These are phyloP conservation scores for Kodamaea jinghongensis DNA, from an alignment of 805 yeast species.

Conservation along the genomic window DNA sequence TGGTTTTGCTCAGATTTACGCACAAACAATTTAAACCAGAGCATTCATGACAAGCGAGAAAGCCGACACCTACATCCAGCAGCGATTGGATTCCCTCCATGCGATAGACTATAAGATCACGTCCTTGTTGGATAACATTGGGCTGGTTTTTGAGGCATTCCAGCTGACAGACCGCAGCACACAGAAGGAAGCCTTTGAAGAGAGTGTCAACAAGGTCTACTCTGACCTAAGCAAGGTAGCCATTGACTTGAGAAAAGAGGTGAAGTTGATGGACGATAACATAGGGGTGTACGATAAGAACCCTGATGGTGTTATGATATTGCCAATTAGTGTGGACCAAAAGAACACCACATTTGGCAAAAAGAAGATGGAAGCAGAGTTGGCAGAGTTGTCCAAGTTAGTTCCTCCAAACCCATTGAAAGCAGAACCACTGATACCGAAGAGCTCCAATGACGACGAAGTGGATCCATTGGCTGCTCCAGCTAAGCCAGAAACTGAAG, in stretches of 20 bases:
- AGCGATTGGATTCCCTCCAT: constrained; percentile 50
- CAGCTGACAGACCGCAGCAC: constrained; percentile 26
- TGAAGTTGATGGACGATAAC: constrained; percentile 60
- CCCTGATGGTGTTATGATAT: constrained; percentile 47
- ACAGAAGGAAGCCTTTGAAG: constrained; percentile 39
- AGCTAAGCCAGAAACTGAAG: background rate
- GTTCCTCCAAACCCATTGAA: constrained; percentile 4
- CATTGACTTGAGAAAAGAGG: constrained; percentile 60
- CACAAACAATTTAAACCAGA: background rate
- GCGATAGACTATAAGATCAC: constrained; percentile 54
- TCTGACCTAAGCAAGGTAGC: constrained; percentile 56
- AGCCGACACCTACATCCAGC: constrained; percentile 40
- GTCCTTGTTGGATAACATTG: constrained; percentile 47
- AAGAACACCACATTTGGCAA: constrained; percentile 68
- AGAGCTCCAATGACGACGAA: background rate
- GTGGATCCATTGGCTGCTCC: constrained; percentile 1
- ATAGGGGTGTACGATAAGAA: constrained; percentile 47
- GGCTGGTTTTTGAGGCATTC: constrained; percentile 45
- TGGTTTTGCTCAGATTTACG: too few relatives aligned
- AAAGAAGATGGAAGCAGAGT: constrained; percentile 51
- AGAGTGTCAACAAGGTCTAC: constrained; percentile 49
- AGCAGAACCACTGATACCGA: background rate
- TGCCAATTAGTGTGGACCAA: constrained; percentile 67
- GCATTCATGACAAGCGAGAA: constrained; percentile 7
- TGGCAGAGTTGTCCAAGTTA: constrained; percentile 20